Evolutionary conservation across 208 protist genomes (phyloP).

Genomic region (Trypanosoma cruzi): DNA sequence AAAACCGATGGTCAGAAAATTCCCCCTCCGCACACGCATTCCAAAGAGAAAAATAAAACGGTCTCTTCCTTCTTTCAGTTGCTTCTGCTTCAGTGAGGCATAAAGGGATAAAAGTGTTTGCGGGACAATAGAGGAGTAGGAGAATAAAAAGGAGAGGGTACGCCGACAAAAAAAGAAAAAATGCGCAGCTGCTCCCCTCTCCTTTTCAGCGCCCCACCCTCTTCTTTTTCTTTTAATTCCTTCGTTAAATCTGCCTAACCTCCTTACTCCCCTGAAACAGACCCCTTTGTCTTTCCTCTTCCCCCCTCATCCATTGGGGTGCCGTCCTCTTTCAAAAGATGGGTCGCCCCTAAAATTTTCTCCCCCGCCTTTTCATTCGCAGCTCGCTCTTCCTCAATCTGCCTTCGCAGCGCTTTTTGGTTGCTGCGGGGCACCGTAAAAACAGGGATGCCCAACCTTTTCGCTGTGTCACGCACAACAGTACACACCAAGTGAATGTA

Average conservation of each 20-base stretch:
- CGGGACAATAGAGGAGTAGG: too few species aligned
- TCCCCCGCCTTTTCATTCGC: not conserved
- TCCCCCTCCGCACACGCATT: too few species aligned
- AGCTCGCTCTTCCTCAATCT: conserved; percentile 25
- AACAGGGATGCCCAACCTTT: conserved; percentile 51
- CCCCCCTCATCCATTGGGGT: too few species aligned
- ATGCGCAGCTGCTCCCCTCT: too few species aligned
- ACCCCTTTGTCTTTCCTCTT: too few species aligned
- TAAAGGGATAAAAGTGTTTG: not conserved
- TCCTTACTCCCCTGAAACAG: too few species aligned
- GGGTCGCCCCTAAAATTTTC: conserved; percentile 16
- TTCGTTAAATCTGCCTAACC: too few species aligned
- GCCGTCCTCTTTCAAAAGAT: too few species aligned
- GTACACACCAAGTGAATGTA: conserved; percentile 65
- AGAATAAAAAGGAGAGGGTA: too few species aligned
- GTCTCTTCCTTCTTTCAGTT: not conserved
- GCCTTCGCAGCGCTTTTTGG: conserved; percentile 38
- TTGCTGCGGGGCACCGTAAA: conserved; percentile 62
- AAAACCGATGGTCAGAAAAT: not conserved
- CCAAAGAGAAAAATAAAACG: not conserved
- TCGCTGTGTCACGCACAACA: conserved; percentile 43
- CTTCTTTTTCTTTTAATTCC: too few species aligned
- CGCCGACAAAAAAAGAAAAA: too few species aligned
- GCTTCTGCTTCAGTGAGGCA: not conserved
- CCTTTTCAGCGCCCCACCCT: too few species aligned